Conservation (phyloP, 208 protist species). For the Kentomonas sorsogonicus region DNA sequence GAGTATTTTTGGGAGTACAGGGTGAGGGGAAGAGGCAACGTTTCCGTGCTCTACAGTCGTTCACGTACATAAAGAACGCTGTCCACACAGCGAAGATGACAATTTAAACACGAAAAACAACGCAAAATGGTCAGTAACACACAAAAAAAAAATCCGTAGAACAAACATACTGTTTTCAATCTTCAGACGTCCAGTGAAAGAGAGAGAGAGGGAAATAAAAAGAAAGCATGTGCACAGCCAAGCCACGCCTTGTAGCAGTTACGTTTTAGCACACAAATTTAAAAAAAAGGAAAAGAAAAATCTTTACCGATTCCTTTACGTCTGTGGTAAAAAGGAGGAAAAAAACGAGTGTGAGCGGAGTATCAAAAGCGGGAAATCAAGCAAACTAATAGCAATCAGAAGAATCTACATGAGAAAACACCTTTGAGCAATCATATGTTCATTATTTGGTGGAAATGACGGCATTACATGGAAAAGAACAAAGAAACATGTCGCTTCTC, state of each 20-base stretch:
- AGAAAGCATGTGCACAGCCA: neutral
- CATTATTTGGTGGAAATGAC: neutral
- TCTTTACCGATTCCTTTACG: neutral
- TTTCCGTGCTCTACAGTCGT: too few relatives aligned
- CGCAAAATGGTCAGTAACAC: too few relatives aligned
- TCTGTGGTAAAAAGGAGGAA: neutral
- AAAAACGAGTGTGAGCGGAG: neutral
- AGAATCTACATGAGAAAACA: neutral
- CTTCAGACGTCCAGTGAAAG: too few relatives aligned
- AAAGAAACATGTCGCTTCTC: neutral
- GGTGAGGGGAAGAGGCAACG: too few relatives aligned
- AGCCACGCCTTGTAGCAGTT: neutral
- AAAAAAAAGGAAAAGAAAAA: too few relatives aligned
- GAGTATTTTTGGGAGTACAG: too few relatives aligned
- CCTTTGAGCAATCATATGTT: neutral
- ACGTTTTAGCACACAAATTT: too few relatives aligned
- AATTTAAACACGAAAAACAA: neutral
- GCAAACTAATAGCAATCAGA: neutral
- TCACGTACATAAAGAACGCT: too few relatives aligned
- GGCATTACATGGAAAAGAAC: neutral
- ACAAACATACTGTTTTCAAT: too few relatives aligned
- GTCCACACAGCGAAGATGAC: too few relatives aligned
- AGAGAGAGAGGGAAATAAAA: neutral
- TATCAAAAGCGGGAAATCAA: slow-evolving; percentile 2
- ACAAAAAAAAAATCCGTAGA: slow-evolving; percentile 9